Percentiles rank a stretch among this genome's conserved stretches.
Conservation (phyloP, 768 basidiomycete genomes). For the Clathrus columnatus region DNA sequence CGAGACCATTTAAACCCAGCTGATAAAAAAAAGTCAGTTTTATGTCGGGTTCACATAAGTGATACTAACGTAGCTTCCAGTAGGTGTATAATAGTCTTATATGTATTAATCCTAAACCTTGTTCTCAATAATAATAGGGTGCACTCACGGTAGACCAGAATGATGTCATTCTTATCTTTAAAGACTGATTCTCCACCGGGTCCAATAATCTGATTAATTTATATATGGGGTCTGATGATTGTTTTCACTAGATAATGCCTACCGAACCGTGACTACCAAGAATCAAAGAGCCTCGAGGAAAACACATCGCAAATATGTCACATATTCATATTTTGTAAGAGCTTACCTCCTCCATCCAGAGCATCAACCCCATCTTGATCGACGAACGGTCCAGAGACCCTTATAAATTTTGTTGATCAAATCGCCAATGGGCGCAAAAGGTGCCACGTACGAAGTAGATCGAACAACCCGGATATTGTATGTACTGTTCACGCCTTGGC, state of each 20-base stretch:
- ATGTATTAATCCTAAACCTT: not conserved
- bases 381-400: slow-evolving; percentile 36
- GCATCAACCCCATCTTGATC: slow-evolving; percentile 39
- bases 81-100: slow-evolving; percentile 42
- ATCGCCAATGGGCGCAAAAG: not conserved
- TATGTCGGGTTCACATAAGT: not conserved
- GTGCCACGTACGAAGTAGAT: slow-evolving; percentile 28
- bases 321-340: not conserved
- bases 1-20: slow-evolving; percentile 39
- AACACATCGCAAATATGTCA: not conserved
- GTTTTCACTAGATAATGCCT: slow-evolving; percentile 9
- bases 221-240: not conserved
- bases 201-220: slow-evolving; percentile 32
- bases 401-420: slow-evolving; percentile 11
- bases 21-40: slow-evolving; percentile 10
- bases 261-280: slow-evolving; percentile 37
- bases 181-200: slow-evolving; percentile 49
- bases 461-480: slow-evolving; percentile 55
- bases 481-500: slow-evolving; percentile 40
- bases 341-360: slow-evolving; percentile 37
- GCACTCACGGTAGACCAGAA: slow-evolving; percentile 43
- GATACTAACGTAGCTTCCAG: slow-evolving; percentile 33
- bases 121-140: not conserved
- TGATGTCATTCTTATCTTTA: slow-evolving; percentile 35
- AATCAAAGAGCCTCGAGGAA: slow-evolving; percentile 30